Base-by-base conservation (phyloP, 495 filamentous ascomycete species). In the Hypoxylon fragiforme region DNA sequence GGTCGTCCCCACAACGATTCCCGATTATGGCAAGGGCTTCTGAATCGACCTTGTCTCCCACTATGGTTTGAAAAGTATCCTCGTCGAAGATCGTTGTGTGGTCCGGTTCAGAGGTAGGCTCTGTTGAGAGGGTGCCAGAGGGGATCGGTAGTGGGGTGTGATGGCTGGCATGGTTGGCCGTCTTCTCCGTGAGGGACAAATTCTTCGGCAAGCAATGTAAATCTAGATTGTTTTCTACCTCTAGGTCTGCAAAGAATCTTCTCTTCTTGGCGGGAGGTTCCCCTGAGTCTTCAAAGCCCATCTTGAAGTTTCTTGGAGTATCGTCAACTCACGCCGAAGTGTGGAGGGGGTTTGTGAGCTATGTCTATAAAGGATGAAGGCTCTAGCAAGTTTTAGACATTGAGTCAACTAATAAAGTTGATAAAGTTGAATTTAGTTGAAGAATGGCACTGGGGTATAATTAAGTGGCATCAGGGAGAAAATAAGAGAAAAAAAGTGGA, bases 201-300 rank as follows among this genome's bases (percentile, higher is more conserved):
- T 43, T 49, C 24, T 12, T 60, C 36, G 14, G 59, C 36, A 39
- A 38, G 48, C 14, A 26, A 4, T 31, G 34, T 26, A 35, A 54
- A 48, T 18, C 49, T 7, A 54, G 16, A 30, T 43, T 43, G 44
- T 49, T 16, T 42, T 39, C 15, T n/a, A 70, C 62, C 5, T 73
- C 64, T 35, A 81, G 70, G 11, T 94, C 87, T 2, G 76, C 74
- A 63, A 95, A 91, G 70, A 95, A 95, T 19, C 91, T 85, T 47
- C 86, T 78, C 70, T 86, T 91, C 76, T 96, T 96, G 31, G 70
- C 70, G 3, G 90, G 90, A 15, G 84, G 80, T 37, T 85, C 81
- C 44, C 82, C 76, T 2, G 76, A 69, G 26, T 81, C 73, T 50
- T 73, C 63, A 52, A 73, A 74, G 55, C 71, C 78, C 86, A 88